Percentiles rank a stretch among this genome's conserved stretches.
Evolutionary conservation across 352 stramenopile species (phyloP).

Genomic region (Salisapilia sapeloensis): DNA sequence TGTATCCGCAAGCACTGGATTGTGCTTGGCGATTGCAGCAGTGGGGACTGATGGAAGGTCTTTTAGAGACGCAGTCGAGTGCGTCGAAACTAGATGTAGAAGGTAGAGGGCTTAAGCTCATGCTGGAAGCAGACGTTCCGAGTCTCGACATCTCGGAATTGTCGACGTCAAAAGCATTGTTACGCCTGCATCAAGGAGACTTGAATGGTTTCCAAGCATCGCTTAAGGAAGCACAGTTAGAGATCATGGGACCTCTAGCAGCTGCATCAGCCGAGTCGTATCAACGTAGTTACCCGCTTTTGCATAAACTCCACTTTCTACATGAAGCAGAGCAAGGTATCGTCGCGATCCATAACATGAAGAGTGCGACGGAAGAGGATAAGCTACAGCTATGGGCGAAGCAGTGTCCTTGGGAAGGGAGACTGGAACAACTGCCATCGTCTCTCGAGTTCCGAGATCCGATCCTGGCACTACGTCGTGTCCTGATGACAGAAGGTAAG

Average conservation of each 20-base stretch:
- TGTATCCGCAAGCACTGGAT: constrained; percentile 71
- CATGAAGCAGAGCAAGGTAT: constrained; percentile 61
- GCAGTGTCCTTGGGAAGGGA: constrained; percentile 47
- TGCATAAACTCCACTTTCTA: constrained; percentile 63
- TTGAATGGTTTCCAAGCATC: constrained; percentile 33
- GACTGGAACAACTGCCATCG: constrained; percentile 54
- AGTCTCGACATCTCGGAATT: no score
- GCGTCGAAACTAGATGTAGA: no score
- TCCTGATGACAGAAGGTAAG: constrained; percentile 13
- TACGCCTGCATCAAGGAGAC: constrained; percentile 40
- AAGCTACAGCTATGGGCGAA: constrained; percentile 28
- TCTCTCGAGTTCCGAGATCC: constrained; percentile 72
- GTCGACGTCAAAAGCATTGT: no score
- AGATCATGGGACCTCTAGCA: constrained; percentile 48
- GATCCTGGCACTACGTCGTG: constrained; percentile 62
- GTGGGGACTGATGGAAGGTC: constrained; percentile 61
- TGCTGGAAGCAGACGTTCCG: no score
- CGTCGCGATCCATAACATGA: constrained; percentile 21
- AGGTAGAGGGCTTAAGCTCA: no score
- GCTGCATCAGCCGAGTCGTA: constrained; percentile 63
- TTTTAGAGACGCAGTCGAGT: constrained; percentile 46
- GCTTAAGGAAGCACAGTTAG: constrained; percentile 29
- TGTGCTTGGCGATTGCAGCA: constrained; percentile 74
- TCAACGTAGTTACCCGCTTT: constrained; percentile 48
- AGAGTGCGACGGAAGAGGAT: constrained; percentile 6